A percentile compares a stretch with the other conserved stretches of the same genome.
phyloP scores from a whole-genome alignment of 75 land plant species.

The Pinus albicaulis region DNA sequence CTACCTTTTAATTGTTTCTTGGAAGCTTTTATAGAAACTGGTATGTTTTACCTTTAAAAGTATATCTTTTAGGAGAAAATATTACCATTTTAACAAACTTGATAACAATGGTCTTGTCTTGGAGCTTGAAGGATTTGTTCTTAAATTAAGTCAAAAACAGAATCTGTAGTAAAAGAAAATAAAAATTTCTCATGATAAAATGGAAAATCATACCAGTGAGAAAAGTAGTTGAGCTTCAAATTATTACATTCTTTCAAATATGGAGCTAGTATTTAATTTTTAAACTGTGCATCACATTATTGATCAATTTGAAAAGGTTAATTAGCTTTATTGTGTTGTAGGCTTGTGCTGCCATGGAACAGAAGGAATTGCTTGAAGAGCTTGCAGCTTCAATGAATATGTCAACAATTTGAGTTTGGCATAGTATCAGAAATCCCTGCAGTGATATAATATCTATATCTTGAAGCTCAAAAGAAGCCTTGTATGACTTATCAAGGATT shows the following conservation, averaged over 20 bases:
- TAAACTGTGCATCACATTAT: background rate
- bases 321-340: slow-evolving; percentile 13
- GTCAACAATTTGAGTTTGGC: slow-evolving; percentile 27
- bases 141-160: background rate
- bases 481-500: no score
- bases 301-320: background rate
- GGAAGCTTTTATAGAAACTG: background rate
- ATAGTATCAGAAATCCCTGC: no score
- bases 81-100: background rate
- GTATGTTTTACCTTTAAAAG: background rate
- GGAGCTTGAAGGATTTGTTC: background rate
- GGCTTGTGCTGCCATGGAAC: slow-evolving; percentile 92
- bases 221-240: background rate
- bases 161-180: no score
- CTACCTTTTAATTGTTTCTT: background rate
- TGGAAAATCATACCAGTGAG: background rate
- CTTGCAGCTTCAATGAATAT: slow-evolving; percentile 72
- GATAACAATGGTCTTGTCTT: background rate
- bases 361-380: slow-evolving; percentile 87
- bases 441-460: no score
- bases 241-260: background rate
- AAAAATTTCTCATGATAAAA: background rate
- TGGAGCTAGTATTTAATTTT: background rate
- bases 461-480: no score
- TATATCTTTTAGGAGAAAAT: background rate